Conservation (phyloP, 805 yeast genomes). For the Hanseniaspora meyeri region DNA sequence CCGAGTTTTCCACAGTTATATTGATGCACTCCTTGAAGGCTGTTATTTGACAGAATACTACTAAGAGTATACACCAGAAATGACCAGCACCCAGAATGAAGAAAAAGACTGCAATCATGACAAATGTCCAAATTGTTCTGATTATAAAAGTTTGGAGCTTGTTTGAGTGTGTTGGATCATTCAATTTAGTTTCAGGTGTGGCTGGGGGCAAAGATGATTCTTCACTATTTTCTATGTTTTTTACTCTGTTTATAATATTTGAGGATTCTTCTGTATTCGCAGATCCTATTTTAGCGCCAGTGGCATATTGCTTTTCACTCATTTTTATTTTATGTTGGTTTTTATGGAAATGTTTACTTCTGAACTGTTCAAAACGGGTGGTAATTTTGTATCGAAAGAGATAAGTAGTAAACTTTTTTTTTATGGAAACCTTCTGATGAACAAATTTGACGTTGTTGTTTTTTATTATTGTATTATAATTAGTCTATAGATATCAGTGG, state of each 20-base stretch:
- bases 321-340: no score
- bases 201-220: conserved; percentile 6
- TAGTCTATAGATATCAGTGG: no score
- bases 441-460: no score
- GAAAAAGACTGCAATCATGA: conserved; percentile 71
- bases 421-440: no score
- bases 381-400: no score
- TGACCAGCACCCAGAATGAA: conserved; percentile 72
- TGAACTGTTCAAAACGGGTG: not conserved
- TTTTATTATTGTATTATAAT: no score
- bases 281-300: not conserved
- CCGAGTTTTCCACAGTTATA: conserved; percentile 66
- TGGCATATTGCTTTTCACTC: not conserved
- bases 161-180: conserved; percentile 14
- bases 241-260: not conserved
- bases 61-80: conserved; percentile 59
- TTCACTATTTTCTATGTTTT: not conserved
- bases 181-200: conserved; percentile 12
- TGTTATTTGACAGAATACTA: conserved; percentile 61
- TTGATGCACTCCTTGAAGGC: conserved; percentile 86
- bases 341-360: not conserved
- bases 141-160: conserved; percentile 58
- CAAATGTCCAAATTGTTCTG: conserved; percentile 84
- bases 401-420: no score
- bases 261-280: not conserved